Conservation (phyloP, 306 rosid species). For the Prunus davidiana region DNA sequence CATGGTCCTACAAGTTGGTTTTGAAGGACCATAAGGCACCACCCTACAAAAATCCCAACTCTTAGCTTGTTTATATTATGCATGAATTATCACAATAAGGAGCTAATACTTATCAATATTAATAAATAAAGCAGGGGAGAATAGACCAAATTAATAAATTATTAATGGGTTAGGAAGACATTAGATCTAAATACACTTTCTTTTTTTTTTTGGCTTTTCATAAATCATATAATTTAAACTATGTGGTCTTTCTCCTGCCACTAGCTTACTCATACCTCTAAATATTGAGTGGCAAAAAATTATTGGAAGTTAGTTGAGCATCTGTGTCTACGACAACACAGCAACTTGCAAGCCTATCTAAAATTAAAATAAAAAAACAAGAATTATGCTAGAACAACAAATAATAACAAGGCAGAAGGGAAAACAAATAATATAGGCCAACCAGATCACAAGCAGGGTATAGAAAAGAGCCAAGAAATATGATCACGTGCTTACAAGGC, state of each 20-base stretch:
- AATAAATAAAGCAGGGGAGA: slow-evolving; percentile 11
- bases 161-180: slow-evolving; percentile 31
- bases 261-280: slow-evolving; percentile 24
- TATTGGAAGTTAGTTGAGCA: slow-evolving; percentile 6
- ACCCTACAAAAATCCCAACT: background rate
- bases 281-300: slow-evolving; percentile 22
- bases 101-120: slow-evolving; percentile 7
- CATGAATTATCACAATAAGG: background rate
- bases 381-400: background rate
- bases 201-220: background rate
- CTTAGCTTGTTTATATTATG: background rate
- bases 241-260: slow-evolving; percentile 22
- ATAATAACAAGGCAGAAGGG: slow-evolving; percentile 8
- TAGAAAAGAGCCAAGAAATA: slow-evolving; percentile 37
- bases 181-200: slow-evolving; percentile 26
- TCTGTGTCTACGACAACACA: slow-evolving; percentile 2
- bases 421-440: slow-evolving; percentile 25
- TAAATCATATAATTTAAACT: background rate
- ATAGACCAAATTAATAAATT: slow-evolving; percentile 15
- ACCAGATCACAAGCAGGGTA: slow-evolving; percentile 6
- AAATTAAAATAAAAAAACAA: background rate
- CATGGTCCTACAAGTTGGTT: background rate
- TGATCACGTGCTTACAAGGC: slow-evolving; percentile 3
- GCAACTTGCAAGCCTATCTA: slow-evolving; percentile 12
- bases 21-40: background rate